A percentile compares a stretch with the other conserved stretches of the same genome.
Evolutionary conservation across 140 eudicot species (phyloP).

Genomic region (Oenanthe javanica): DNA sequence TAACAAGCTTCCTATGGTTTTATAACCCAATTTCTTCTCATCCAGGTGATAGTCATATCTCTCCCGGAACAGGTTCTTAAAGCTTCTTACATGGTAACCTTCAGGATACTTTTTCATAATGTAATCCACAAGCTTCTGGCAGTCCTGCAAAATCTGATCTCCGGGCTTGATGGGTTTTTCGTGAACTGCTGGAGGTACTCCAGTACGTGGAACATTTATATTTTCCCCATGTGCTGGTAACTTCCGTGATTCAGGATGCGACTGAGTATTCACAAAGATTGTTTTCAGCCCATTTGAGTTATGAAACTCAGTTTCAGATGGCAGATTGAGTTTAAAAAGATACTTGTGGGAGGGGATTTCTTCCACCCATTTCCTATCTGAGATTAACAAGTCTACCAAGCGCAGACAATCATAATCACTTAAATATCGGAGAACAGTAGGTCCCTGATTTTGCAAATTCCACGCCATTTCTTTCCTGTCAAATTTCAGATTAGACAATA

Average conservation of each 20-base stretch:
- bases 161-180: conserved; percentile 30
- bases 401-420: conserved; percentile 28
- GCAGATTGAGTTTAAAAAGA: conserved; percentile 42
- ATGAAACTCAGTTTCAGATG: conserved; percentile 19
- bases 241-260: conserved; percentile 8
- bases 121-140: conserved; percentile 56
- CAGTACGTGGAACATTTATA: conserved; percentile 25
- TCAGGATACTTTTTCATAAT: conserved; percentile 50
- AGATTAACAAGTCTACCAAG: conserved; percentile 49
- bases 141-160: conserved; percentile 48
- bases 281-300: conserved; percentile 33
- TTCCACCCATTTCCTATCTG: conserved; percentile 62
- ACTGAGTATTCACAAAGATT: conserved; percentile 1
- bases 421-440: conserved; percentile 36
- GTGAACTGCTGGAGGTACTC: conserved; percentile 14
- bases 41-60: conserved; percentile 59
- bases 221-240: conserved; percentile 19
- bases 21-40: conserved; percentile 64
- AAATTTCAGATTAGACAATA: conserved; percentile 11
- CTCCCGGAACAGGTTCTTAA: conserved; percentile 45
- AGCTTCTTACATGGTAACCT: conserved; percentile 44
- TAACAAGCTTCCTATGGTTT: conserved; percentile 43
- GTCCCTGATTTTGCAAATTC: conserved; percentile 42
- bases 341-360: conserved; percentile 37
- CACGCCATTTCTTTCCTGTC: conserved; percentile 56